Evolutionary conservation across 2,329 filamentous ascomycete genomes (phyloP).

Genomic region (Fusarium luffae): DNA sequence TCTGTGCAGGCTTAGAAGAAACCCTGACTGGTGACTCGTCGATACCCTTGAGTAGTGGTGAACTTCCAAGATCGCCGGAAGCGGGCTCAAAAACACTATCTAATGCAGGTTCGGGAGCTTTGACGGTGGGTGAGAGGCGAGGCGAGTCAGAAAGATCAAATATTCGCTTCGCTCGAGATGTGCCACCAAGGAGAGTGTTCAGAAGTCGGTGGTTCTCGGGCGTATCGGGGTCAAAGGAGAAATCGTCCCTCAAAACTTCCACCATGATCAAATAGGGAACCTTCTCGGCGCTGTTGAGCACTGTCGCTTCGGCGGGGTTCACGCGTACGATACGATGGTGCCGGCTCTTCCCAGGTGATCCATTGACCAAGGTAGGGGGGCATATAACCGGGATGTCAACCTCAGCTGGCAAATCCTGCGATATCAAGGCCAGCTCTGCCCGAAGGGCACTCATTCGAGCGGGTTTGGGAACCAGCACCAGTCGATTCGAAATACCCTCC

Average conservation of each 20-base stretch:
- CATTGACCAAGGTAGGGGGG: slow-evolving; percentile 77
- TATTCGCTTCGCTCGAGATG: slow-evolving; percentile 67
- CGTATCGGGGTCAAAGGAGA: slow-evolving; percentile 81
- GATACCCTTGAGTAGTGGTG: slow-evolving; percentile 71
- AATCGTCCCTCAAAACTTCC: slow-evolving; percentile 83
- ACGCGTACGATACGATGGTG: slow-evolving; percentile 86
- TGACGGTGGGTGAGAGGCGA: slow-evolving; percentile 57
- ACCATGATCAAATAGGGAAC: slow-evolving; percentile 89
- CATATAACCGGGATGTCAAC: slow-evolving; percentile 87
- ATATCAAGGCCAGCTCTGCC: slow-evolving; percentile 83
- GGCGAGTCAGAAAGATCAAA: slow-evolving; percentile 77
- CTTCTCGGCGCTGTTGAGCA: slow-evolving; percentile 87
- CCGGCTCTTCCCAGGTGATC: slow-evolving; percentile 77
- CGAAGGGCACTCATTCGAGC: slow-evolving; percentile 83
- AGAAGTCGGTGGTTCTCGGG: slow-evolving; percentile 77
- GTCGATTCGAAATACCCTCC: slow-evolving; percentile 85
- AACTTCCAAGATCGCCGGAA: slow-evolving; percentile 80
- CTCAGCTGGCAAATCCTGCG: slow-evolving; percentile 83
- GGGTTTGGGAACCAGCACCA: slow-evolving; percentile 83
- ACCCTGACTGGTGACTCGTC: slow-evolving; percentile 58
- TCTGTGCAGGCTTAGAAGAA: slow-evolving; percentile 45
- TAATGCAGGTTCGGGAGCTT: slow-evolving; percentile 56
- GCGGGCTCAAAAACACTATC: slow-evolving; percentile 89
- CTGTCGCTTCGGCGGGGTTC: slow-evolving; percentile 85
- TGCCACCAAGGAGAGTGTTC: slow-evolving; percentile 66